Base-by-base conservation (phyloP, 371 early-diverging fungal species). In the Syncephalastrum contaminatum region DNA sequence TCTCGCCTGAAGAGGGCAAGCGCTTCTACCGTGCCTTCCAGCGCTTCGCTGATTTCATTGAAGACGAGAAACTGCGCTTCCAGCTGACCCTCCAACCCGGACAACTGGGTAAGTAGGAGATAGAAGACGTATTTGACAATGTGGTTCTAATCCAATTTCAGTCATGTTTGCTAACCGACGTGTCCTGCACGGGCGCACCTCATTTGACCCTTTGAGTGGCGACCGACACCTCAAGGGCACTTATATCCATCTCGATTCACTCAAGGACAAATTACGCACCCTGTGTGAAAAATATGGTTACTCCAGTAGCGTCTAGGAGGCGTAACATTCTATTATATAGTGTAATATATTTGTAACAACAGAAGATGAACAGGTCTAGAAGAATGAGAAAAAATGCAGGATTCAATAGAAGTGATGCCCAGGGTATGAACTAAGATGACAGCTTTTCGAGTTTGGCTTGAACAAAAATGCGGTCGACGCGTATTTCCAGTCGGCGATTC, bases 121-220 rank as follows among this genome's bases (percentile, higher is more conserved):
- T n/a, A n/a, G n/a, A n/a, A n/a, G n/a, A n/a, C n/a, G n/a, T 6
- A 21, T 47, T 3, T 27, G 18, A 43, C 3, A 42, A 39, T 18
- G 16, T 39, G 25, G 36, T 56, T 15, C 27, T 20, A 19, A 53
- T 13, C 21, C 13, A 22, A 22, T 6, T 0, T 24, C 53, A 49
- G 93, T 86, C 43, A 60, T 94, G 52, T 93, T 95, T 80, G 84
- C 84, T 4, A 95, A 95, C 64, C 72, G 93, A 47, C 73, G 95
- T 19, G 90, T 93, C 0, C 62, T 95, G 52, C 95, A 95, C 67
- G 94, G 90, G 3, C 73, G 95, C 20, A 80, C 79, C 0, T 81
- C 82, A 10, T 95, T 94, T 77, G 91, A 93, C 58, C 74, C 87
- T 0, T 51, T 64, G 14, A 83, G 82, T 49, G 90, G 92, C 1